Evolutionary conservation across 1,139 yeast species (phyloP).

Genomic region (Yamadazyma trypodendri): DNA sequence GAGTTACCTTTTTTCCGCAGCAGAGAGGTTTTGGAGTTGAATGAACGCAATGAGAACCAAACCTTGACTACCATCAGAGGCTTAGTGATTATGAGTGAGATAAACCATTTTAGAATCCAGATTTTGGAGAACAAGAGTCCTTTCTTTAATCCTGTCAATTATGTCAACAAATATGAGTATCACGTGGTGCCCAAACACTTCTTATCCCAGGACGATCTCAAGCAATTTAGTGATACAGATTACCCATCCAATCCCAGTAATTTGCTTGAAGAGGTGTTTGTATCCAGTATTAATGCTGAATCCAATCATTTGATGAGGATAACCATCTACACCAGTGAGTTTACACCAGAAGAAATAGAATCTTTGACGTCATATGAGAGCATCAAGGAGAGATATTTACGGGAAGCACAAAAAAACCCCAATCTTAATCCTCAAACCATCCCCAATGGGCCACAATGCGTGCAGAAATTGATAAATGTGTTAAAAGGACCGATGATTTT

Average conservation of each 20-base stretch:
- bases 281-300: slow-evolving; percentile 13
- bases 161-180: slow-evolving; percentile 35
- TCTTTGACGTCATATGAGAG: slow-evolving; percentile 25
- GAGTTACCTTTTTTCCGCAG: slow-evolving; percentile 29
- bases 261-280: slow-evolving; percentile 37
- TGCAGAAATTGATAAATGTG: slow-evolving; percentile 56
- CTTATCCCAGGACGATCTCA: slow-evolving; percentile 29
- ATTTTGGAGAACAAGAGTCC: slow-evolving; percentile 30
- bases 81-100: slow-evolving; percentile 23
- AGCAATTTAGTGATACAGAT: slow-evolving; percentile 13
- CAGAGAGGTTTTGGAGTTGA: slow-evolving; percentile 15
- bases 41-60: slow-evolving; percentile 23
- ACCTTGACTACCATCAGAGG: slow-evolving; percentile 33
- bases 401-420: slow-evolving; percentile 28
- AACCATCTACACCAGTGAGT: slow-evolving; percentile 32
- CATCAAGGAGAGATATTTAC: slow-evolving; percentile 30
- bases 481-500: slow-evolving; percentile 59
- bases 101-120: slow-evolving; percentile 34
- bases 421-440: slow-evolving; percentile 29
- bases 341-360: slow-evolving; percentile 16
- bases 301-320: slow-evolving; percentile 30
- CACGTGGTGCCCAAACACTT: slow-evolving; percentile 28
- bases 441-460: slow-evolving; percentile 55
- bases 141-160: slow-evolving; percentile 13
- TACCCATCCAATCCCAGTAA: slow-evolving; percentile 7